Conservation (phyloP, 306 rosid genomes). For the Pyrus pyrifolia region DNA sequence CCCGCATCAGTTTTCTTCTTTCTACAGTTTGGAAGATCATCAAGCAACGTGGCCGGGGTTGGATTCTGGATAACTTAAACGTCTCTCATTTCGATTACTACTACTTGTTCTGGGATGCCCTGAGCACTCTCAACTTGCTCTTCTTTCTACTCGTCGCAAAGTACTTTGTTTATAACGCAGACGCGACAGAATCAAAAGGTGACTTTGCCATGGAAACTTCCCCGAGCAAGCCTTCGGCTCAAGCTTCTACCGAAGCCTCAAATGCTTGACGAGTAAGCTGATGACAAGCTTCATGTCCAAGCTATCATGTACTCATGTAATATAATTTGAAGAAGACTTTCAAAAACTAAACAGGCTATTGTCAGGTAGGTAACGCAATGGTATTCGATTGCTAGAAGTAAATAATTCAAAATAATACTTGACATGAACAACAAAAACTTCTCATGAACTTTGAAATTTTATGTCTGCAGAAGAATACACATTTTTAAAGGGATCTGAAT, state of each 20-base stretch:
- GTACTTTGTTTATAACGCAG: slow-evolving; percentile 50
- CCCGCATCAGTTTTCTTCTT: slow-evolving; percentile 33
- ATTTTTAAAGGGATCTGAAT: too few species aligned
- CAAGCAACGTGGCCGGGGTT: slow-evolving; percentile 42
- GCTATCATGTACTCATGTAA: neutral
- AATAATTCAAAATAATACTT: neutral
- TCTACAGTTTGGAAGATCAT: slow-evolving; percentile 46
- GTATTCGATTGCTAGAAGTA: neutral
- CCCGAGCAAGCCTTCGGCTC: neutral
- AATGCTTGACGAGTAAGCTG: slow-evolving; percentile 2
- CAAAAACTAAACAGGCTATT: neutral
- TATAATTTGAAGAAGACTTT: neutral
- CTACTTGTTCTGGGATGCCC: slow-evolving; percentile 49
- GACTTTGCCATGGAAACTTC: slow-evolving; percentile 18
- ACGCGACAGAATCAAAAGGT: slow-evolving; percentile 17
- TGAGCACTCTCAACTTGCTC: slow-evolving; percentile 53
- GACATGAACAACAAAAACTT: neutral
- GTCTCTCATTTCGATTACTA: slow-evolving; percentile 54
- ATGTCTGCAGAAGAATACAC: neutral
- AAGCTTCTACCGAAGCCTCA: neutral
- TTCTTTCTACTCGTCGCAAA: slow-evolving; percentile 54
- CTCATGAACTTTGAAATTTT: too few species aligned
- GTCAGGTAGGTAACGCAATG: neutral
- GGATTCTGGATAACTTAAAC: slow-evolving; percentile 69
- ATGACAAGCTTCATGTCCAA: neutral